A percentile compares a stretch with the other conserved stretches of the same genome.
These are phyloP conservation scores for Cyberlindnera maritima DNA, from an alignment of 805 yeast genomes.

Conservation along the genomic window DNA sequence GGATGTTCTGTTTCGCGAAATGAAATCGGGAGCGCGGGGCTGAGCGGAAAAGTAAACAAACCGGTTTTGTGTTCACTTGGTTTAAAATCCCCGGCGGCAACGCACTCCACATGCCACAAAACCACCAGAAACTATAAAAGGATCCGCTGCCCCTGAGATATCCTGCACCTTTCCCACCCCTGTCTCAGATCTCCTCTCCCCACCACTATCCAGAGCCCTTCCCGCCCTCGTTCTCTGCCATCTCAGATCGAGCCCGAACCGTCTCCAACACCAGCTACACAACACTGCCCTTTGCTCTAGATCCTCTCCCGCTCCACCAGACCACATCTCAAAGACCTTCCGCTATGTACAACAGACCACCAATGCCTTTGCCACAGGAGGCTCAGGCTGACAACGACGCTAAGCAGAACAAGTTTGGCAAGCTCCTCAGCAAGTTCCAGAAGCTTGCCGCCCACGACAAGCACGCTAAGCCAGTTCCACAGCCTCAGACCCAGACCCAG, in stretches of 20 bases:
- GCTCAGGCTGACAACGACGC: background rate
- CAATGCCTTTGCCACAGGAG: constrained; percentile 29
- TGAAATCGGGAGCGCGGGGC: too few species aligned
- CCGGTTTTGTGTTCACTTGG: too few species aligned
- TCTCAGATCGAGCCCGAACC: constrained; percentile 5
- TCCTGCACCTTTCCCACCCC: too few species aligned
- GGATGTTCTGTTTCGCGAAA: background rate
- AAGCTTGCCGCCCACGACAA: constrained; percentile 10
- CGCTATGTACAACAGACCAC: constrained; percentile 30
- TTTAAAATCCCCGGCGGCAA: too few species aligned
- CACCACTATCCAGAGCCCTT: background rate
- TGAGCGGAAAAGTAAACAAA: too few species aligned
- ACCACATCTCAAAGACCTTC: background rate
- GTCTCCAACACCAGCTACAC: background rate
- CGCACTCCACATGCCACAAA: too few species aligned
- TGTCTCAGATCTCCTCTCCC: background rate
- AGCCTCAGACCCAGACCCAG: too few species aligned
- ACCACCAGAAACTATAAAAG: too few species aligned
- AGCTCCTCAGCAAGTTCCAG: constrained; percentile 16
- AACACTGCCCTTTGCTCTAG: background rate
- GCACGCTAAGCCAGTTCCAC: background rate
- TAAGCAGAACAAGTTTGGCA: constrained; percentile 8
- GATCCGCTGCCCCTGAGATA: too few species aligned
- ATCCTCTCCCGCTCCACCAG: background rate
- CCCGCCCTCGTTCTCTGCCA: constrained; percentile 6